phyloP scores from a whole-genome alignment of 768 basidiomycete species.

The Paxillus involutus region DNA sequence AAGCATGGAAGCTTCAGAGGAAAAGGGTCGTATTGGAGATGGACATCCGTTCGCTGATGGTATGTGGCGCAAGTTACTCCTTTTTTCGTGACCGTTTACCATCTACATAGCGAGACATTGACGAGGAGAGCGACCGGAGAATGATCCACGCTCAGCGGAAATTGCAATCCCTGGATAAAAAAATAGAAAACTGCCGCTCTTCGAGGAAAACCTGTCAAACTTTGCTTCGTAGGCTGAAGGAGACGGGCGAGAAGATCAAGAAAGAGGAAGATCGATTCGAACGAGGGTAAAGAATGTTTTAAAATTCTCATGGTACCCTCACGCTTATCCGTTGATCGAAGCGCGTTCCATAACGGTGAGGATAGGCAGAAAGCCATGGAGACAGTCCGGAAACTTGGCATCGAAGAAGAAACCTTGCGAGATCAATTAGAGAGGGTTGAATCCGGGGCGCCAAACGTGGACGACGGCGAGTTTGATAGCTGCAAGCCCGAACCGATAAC shows the following conservation, averaged over 20 bases:
- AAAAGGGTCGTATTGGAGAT: constrained; percentile 2
- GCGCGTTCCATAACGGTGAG: neutral
- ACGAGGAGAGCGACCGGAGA: constrained; percentile 5
- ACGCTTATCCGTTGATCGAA: neutral
- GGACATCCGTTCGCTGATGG: constrained; percentile 3
- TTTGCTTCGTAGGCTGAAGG: neutral
- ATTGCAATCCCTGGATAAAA: neutral
- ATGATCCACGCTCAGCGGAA: neutral
- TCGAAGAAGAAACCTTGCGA: neutral
- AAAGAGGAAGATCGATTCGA: neutral
- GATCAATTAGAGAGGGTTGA: neutral
- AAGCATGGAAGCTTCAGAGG: constrained; percentile 2
- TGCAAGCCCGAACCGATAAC: neutral
- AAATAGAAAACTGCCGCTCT: neutral
- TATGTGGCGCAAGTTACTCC: neutral
- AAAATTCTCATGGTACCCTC: neutral
- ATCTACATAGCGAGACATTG: constrained; percentile 1
- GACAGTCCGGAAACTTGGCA: neutral
- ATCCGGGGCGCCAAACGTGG: neutral
- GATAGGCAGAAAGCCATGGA: neutral
- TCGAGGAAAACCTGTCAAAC: neutral
- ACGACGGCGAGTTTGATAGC: neutral
- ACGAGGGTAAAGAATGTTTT: neutral
- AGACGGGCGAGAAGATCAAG: neutral
- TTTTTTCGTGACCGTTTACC: neutral